Conservation (phyloP, 2,329 filamentous ascomycete species). For the Colletotrichum chlorophyti region DNA sequence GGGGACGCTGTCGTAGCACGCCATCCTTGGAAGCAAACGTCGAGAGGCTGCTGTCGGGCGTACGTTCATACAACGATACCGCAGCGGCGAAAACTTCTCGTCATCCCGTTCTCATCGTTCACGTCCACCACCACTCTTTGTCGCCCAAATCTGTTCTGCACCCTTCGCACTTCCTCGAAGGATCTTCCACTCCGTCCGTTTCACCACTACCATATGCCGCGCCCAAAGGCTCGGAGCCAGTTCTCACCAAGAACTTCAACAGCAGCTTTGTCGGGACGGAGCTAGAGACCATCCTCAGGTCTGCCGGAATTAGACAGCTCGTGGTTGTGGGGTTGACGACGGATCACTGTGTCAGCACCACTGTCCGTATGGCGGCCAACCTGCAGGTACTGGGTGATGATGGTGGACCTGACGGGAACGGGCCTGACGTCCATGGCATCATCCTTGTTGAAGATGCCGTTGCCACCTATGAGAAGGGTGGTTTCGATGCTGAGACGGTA, state of each 20-base stretch:
- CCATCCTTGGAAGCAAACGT: conserved; percentile 51
- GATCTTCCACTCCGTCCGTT: conserved; percentile 38
- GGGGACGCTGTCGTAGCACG: conserved; percentile 50
- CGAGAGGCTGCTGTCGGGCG: conserved; percentile 41
- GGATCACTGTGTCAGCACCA: conserved; percentile 57
- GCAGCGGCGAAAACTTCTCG: neutral
- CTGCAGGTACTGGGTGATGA: conserved; percentile 47
- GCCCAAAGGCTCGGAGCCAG: conserved; percentile 41
- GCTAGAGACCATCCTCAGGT: conserved; percentile 44
- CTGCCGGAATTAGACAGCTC: conserved; percentile 42
- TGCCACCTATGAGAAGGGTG: conserved; percentile 50
- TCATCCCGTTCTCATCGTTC: conserved; percentile 44
- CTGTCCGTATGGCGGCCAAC: conserved; percentile 54
- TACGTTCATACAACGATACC: conserved; percentile 25
- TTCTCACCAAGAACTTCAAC: conserved; percentile 52
- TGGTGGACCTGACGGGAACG: conserved; percentile 35
- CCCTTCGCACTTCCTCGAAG: conserved; percentile 37
- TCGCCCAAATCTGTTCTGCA: conserved; percentile 42
- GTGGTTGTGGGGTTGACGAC: conserved; percentile 51
- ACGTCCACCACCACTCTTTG: conserved; percentile 51
- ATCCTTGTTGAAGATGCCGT: conserved; percentile 53
- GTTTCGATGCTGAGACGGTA: conserved; percentile 51
- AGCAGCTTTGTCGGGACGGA: conserved; percentile 53
- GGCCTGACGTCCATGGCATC: conserved; percentile 37
- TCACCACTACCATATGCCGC: conserved; percentile 33